These are phyloP conservation scores for Heracleum sosnowskyi DNA, from an alignment of 129 eudicot genomes.

Conservation along the genomic window DNA sequence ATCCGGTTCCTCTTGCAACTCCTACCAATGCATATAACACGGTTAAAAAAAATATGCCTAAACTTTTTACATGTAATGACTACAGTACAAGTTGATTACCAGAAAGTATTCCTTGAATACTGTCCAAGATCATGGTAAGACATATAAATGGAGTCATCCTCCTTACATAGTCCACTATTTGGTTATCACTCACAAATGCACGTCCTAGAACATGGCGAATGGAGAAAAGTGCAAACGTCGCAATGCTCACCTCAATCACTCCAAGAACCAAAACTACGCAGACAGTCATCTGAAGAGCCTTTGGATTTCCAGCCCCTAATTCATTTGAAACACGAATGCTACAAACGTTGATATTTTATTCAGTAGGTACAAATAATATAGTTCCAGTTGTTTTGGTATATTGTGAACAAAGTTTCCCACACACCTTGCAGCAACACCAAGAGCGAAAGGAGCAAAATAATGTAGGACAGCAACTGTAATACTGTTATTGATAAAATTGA, in stretches of 20 bases:
- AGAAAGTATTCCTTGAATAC: conserved; percentile 22
- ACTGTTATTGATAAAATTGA: background rate
- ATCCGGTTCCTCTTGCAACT: conserved; percentile 29
- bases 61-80: background rate
- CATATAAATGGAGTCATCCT: conserved; percentile 12
- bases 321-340: background rate
- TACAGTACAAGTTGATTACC: conserved; percentile 7
- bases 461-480: background rate
- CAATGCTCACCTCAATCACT: conserved; percentile 15
- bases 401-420: background rate
- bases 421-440: background rate
- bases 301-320: conserved; percentile 29
- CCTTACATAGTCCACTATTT: conserved; percentile 20
- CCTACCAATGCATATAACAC: conserved; percentile 14
- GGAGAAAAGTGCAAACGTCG: background rate
- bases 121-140: conserved; percentile 20
- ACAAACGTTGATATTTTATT: background rate
- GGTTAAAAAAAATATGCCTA: background rate
- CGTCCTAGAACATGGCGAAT: background rate
- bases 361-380: background rate
- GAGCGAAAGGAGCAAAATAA: background rate
- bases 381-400: background rate
- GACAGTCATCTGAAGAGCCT: conserved; percentile 15
- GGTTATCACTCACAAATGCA: conserved; percentile 21
- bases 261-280: conserved; percentile 21